Evolutionary conservation across 768 basidiomycete genomes (phyloP).

Genomic region (Pisolithus tinctorius): DNA sequence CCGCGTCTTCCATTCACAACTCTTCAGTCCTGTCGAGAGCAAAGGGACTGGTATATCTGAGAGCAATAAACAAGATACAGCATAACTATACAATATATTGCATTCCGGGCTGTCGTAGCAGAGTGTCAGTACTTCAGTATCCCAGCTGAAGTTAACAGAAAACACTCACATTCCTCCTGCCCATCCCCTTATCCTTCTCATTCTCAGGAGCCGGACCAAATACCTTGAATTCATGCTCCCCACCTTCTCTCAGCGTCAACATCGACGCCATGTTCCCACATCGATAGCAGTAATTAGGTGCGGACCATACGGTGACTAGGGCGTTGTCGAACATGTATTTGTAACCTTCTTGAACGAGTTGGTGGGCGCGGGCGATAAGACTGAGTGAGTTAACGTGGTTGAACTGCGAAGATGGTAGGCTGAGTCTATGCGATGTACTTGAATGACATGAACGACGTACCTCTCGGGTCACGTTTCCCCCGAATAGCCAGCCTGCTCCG

Average conservation of each 20-base stretch:
- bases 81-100: conserved; percentile 32
- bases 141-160: no score
- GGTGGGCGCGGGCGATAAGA: conserved; percentile 92
- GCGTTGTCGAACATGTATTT: conserved; percentile 96
- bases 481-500: conserved; percentile 95
- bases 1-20: no score
- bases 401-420: conserved; percentile 50
- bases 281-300: conserved; percentile 80
- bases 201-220: conserved; percentile 89
- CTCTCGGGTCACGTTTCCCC: conserved; percentile 78
- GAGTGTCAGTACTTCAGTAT: no score
- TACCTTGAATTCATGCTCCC: conserved; percentile 59
- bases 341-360: conserved; percentile 92
- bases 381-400: conserved; percentile 84
- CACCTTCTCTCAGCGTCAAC: conserved; percentile 68
- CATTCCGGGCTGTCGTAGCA: conserved; percentile 27
- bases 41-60: not conserved
- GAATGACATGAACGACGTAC: conserved; percentile 30
- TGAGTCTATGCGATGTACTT: not conserved
- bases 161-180: conserved; percentile 58
- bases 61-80: not conserved
- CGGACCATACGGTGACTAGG: conserved; percentile 91
- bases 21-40: no score
- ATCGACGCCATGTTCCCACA: conserved; percentile 92
- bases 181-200: conserved; percentile 73